A percentile compares a stretch with the other conserved stretches of the same genome.
Conservation (phyloP, 352 stramenopile species). For the Globisporangium radiosum region DNA sequence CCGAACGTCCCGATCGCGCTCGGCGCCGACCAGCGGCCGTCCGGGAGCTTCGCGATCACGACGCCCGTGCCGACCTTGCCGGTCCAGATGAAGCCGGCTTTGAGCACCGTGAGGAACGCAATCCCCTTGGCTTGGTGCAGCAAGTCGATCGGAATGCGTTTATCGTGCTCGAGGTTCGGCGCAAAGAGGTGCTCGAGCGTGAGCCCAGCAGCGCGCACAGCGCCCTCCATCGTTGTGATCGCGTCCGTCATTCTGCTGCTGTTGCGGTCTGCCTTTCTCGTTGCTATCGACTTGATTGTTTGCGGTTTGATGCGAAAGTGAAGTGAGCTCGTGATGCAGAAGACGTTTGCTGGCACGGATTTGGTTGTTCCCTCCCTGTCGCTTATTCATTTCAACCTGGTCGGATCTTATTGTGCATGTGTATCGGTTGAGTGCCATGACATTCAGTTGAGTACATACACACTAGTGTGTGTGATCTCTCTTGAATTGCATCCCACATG, state of each 20-base stretch:
- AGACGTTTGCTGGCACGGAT: no score
- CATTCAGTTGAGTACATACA: no score
- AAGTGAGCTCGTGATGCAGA: no score
- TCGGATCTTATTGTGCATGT: no score
- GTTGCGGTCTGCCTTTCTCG: not conserved
- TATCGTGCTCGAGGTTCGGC: slow-evolving; percentile 77
- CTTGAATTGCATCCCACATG: no score
- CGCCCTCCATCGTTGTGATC: slow-evolving; percentile 88
- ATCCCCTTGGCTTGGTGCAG: slow-evolving; percentile 86
- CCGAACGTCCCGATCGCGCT: slow-evolving; percentile 91
- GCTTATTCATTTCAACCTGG: no score
- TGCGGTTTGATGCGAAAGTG: not conserved
- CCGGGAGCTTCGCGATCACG: slow-evolving; percentile 90
- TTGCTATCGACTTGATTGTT: not conserved
- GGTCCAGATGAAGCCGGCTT: slow-evolving; percentile 86
- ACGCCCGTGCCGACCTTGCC: slow-evolving; percentile 87
- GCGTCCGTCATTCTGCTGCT: slow-evolving; percentile 43
- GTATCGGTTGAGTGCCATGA: no score
- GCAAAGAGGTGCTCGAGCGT: slow-evolving; percentile 91
- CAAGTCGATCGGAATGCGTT: slow-evolving; percentile 87
- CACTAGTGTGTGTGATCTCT: no score
- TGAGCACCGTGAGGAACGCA: slow-evolving; percentile 90
- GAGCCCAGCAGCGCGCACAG: slow-evolving; percentile 84
- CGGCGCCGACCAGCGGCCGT: slow-evolving; percentile 93
- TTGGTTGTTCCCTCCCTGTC: no score